These are phyloP conservation scores for Sphaerosporella brunnea DNA, from an alignment of 495 filamentous ascomycete genomes.

Conservation along the genomic window DNA sequence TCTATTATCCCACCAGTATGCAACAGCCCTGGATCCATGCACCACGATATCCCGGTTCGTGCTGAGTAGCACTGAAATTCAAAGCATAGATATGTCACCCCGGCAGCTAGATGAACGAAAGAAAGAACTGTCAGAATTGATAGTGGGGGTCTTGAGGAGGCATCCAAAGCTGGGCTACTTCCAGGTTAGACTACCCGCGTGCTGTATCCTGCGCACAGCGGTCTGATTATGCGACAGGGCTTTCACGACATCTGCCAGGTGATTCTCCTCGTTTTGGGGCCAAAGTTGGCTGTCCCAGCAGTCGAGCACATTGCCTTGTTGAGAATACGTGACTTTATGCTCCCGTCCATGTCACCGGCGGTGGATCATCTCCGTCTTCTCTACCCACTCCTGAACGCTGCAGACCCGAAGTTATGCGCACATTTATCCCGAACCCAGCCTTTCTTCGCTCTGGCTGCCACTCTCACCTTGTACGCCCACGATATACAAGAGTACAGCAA, in stretches of 20 bases:
- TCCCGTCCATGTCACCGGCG: conserved; percentile 67
- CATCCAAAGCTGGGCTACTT: conserved; percentile 88
- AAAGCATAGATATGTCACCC: conserved; percentile 26
- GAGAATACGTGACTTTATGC: conserved; percentile 92
- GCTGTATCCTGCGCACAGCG: conserved; percentile 1
- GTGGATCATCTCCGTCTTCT: conserved; percentile 68
- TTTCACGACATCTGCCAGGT: conserved; percentile 98
- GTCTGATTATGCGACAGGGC: conserved; percentile 30
- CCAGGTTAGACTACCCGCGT: conserved; percentile 32
- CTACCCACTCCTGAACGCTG: conserved; percentile 54
- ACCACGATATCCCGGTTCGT: conserved; percentile 8
- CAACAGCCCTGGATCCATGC: conserved; percentile 12
- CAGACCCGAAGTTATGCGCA: conserved; percentile 45
- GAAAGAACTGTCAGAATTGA: conserved; percentile 25
- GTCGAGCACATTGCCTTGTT: conserved; percentile 68
- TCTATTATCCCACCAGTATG: conserved; percentile 80
- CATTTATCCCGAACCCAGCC: conserved; percentile 66
- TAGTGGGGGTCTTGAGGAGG: conserved; percentile 34
- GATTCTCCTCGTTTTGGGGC: conserved; percentile 65
- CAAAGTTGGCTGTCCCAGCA: conserved; percentile 33
- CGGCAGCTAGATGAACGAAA: conserved; percentile 34
- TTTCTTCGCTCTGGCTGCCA: conserved; percentile 81
- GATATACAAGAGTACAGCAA: conserved; percentile 79
- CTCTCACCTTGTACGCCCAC: conserved; percentile 87
- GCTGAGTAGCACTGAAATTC: conserved; percentile 27